Conservation (phyloP, 2,329 filamentous ascomycete genomes). For the Xylariales sp. region DNA sequence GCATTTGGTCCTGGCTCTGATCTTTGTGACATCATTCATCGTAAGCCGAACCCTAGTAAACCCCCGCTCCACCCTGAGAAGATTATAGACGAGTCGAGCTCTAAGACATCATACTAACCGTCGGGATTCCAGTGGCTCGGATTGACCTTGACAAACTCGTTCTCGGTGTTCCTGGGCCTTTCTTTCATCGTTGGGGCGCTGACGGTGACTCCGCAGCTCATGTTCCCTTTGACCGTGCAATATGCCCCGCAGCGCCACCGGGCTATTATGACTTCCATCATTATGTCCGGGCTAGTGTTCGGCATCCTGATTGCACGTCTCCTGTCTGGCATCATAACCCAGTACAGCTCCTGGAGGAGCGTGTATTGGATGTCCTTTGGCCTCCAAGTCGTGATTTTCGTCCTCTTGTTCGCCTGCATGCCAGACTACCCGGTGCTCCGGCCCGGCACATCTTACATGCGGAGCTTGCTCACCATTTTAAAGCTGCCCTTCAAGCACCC, state of each 20-base stretch:
- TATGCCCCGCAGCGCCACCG: constrained; percentile 66
- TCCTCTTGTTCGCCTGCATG: constrained; percentile 67
- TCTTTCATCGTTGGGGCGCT: constrained; percentile 73
- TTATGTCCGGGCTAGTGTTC: constrained; percentile 70
- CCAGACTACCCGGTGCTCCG: constrained; percentile 78
- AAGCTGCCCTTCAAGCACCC: constrained; percentile 62
- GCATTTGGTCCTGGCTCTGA: constrained; percentile 63
- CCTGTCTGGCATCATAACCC: constrained; percentile 69
- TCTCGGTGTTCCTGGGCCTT: constrained; percentile 61
- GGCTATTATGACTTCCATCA: constrained; percentile 66
- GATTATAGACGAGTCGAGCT: no score
- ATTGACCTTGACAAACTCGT: constrained; percentile 63
- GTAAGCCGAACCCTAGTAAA: constrained; percentile 37
- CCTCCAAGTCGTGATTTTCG: constrained; percentile 63
- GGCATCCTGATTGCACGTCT: constrained; percentile 74
- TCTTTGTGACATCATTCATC: constrained; percentile 64
- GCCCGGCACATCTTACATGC: constrained; percentile 60
- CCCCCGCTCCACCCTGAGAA: no score
- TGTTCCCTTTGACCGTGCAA: constrained; percentile 78
- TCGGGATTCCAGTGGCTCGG: constrained; percentile 53
- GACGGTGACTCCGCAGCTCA: constrained; percentile 74
- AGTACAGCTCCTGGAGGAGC: constrained; percentile 70
- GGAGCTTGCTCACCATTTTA: constrained; percentile 61
- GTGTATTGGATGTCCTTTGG: constrained; percentile 77
- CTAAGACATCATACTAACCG: not conserved